Conservation (phyloP, 2,329 filamentous ascomycete genomes). For the Scolecobasidium constrictum region DNA sequence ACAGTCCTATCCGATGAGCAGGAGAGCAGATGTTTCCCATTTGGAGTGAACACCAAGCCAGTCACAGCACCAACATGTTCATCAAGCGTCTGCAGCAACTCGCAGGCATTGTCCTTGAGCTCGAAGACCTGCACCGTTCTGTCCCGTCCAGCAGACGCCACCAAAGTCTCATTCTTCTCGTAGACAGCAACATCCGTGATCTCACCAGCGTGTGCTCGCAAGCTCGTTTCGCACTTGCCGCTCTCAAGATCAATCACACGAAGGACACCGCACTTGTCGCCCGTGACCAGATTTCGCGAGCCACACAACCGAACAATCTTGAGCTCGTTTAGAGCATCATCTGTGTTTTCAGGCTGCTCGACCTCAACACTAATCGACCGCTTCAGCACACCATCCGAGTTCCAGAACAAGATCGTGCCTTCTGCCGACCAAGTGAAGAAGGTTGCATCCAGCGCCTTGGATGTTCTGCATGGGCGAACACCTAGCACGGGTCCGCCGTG, state of each 20-base stretch:
- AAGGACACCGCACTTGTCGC: slow-evolving; percentile 78
- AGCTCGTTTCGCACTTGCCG: slow-evolving; percentile 53
- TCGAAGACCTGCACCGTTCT: slow-evolving; percentile 88
- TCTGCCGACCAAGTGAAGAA: slow-evolving; percentile 86
- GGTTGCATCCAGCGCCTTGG: slow-evolving; percentile 52
- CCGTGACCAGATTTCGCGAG: slow-evolving; percentile 61
- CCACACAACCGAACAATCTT: slow-evolving; percentile 48
- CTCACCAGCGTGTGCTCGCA: slow-evolving; percentile 78
- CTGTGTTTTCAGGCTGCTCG: slow-evolving; percentile 44
- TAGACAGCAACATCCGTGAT: slow-evolving; percentile 71
- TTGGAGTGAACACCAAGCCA: slow-evolving; percentile 62
- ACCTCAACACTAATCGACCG: slow-evolving; percentile 56
- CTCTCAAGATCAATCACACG: slow-evolving; percentile 53
- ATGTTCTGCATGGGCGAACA: slow-evolving; percentile 52
- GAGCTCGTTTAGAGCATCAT: slow-evolving; percentile 45
- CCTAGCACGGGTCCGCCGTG: slow-evolving; percentile 56
- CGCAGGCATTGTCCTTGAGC: slow-evolving; percentile 46
- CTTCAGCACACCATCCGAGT: slow-evolving; percentile 57
- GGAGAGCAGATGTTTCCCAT: slow-evolving; percentile 64
- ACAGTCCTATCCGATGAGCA: slow-evolving; percentile 82
- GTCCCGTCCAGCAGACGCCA: slow-evolving; percentile 80
- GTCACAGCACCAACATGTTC: slow-evolving; percentile 85
- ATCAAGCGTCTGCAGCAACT: slow-evolving; percentile 79
- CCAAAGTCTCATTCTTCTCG: slow-evolving; percentile 48
- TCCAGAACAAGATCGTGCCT: slow-evolving; percentile 77